phyloP scores from a whole-genome alignment of 257 asterid species.

The Solanum rostratum region DNA sequence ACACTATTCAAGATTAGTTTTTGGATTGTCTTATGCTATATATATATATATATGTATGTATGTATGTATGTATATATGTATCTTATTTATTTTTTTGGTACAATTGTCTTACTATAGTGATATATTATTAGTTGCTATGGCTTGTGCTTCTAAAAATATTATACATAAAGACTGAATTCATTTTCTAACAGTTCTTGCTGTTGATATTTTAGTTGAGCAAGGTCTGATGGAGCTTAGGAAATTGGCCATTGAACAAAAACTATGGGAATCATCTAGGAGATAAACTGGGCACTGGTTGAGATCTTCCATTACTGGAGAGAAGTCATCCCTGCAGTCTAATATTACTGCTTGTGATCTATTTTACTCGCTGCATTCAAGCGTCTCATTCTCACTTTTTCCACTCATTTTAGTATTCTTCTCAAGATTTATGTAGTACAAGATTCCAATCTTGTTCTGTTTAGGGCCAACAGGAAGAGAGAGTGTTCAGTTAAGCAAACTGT shows the following conservation, averaged over 20 bases:
- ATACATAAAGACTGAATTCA: background rate
- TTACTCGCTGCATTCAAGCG: background rate
- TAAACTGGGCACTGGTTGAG: slow-evolving; percentile 19
- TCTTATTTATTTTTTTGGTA: background rate
- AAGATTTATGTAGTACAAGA: background rate
- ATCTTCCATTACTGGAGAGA: slow-evolving; percentile 28
- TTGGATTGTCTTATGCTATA: background rate
- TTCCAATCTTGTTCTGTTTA: background rate
- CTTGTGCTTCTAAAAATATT: background rate
- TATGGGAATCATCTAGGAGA: slow-evolving; percentile 40
- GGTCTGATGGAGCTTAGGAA: slow-evolving; percentile 40
- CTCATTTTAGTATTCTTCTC: background rate
- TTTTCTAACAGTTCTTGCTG: background rate
- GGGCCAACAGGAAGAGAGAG: background rate
- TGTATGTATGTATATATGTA: background rate
- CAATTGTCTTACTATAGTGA: background rate
- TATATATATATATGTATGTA: background rate
- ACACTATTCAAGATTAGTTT: background rate
- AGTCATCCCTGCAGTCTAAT: slow-evolving; percentile 14
- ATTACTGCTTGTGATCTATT: background rate
- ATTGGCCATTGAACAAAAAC: slow-evolving; percentile 29
- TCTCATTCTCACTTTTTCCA: background rate
- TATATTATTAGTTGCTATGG: background rate
- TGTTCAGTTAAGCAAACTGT: background rate
- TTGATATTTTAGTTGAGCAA: slow-evolving; percentile 30